These are phyloP conservation scores for Oropetium thomaeum DNA, from an alignment of 176 grass and related monocot genomes.

Conservation along the genomic window DNA sequence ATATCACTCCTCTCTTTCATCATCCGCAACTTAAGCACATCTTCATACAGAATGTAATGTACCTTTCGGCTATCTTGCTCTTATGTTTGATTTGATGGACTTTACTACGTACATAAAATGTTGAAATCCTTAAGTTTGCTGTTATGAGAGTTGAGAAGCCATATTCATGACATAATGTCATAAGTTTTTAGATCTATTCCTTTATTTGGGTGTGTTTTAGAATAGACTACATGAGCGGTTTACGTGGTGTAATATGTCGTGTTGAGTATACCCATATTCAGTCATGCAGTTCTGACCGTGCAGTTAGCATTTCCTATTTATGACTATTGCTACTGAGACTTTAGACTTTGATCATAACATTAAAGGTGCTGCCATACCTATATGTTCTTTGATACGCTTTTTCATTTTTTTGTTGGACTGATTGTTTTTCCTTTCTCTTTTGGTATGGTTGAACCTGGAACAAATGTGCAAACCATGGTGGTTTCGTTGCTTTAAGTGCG, in stretches of 20 bases:
- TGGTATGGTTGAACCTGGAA: too few relatives aligned
- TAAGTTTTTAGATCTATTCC: slow-evolving; percentile 8
- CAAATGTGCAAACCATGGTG: too few relatives aligned
- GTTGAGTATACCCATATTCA: neutral
- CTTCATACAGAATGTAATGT: neutral
- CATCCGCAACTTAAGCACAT: neutral
- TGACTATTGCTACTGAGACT: slow-evolving; percentile 1
- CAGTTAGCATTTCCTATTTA: neutral
- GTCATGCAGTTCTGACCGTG: neutral
- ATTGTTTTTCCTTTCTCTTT: too few relatives aligned
- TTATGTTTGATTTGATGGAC: neutral
- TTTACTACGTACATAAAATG: neutral
- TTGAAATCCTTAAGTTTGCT: neutral
- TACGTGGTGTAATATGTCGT: too few relatives aligned
- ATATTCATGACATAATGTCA: neutral
- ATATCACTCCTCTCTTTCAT: neutral
- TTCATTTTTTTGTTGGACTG: neutral
- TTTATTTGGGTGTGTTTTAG: neutral
- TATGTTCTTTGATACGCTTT: neutral
- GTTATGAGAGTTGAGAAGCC: neutral
- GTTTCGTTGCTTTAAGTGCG: too few relatives aligned
- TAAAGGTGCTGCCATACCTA: neutral
- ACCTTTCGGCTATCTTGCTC: neutral
- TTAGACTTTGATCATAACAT: neutral
- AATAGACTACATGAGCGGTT: neutral